Evolutionary conservation across 2,329 filamentous ascomycete genomes (phyloP), one percentile per base, ranked within the genome.

Genomic region (Diaporthe sp.): DNA sequence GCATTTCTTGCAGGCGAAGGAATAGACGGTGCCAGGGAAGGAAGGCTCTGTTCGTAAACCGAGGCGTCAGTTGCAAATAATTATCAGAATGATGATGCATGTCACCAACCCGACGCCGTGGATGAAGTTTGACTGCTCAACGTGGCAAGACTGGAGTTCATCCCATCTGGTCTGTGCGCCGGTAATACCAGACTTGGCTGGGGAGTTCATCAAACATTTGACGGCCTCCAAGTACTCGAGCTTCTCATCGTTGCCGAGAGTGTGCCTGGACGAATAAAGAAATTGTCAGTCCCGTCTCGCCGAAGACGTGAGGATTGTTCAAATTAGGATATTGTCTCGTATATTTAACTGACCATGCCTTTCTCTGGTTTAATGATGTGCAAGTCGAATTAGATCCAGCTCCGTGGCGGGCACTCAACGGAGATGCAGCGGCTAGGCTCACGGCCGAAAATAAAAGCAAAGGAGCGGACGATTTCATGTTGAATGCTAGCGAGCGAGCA

Each of bases 141-240:
- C 64, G 54, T 68, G 64, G 28, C 64, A 68, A 35, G 38, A 68
- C 17, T 68, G 64, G 28, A 68, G n/a, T n/a, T 68, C 64, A 25
- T 68, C 64, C 64, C 64, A 68, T 30, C 45, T 68, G 17, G 12
- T 68, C 4, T 54, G 19, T 17, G 64, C 64, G 15, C 64, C 64
- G 8, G 38, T 47, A 35, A 68, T 68, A 10, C 64, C 45, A 22
- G 50, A 45, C n/a, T 47, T 45, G 12, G 64, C 38, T 30, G 64
- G 38, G 42, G 40, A 35, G 3, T 45, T 54, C 64, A 54, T 68
- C 45, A 68, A 52, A 22, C 64, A 68, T 50, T 68, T 52, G 19
- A 68, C 64, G 4, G 64, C 64, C 25, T n/a, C 64, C n/a, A 68
- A 19, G 17, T 30, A 68, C 15, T 68, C 64, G 17, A 9, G 25